Conservation (phyloP, 495 filamentous ascomycete genomes). For the Choiromyces venosus region DNA sequence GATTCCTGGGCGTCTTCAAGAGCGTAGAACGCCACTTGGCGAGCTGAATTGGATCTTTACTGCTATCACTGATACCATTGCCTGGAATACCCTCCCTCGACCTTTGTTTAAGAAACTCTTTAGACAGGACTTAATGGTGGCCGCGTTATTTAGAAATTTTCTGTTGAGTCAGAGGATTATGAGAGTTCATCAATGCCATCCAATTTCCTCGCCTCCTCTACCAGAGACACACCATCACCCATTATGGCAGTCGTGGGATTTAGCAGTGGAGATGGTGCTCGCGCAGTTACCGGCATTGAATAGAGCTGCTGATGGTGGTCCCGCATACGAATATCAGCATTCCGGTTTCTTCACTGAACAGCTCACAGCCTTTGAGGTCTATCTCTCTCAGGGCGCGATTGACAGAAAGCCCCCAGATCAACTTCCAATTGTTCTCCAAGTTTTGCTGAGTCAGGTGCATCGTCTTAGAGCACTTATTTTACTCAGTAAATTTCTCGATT, state of each 20-base stretch:
- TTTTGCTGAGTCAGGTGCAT: constrained; percentile 92
- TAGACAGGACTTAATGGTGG: constrained; percentile 97
- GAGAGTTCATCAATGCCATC: constrained; percentile 89
- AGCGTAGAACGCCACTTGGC: constrained; percentile 88
- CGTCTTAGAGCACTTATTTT: constrained; percentile 87
- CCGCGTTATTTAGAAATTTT: constrained; percentile 93
- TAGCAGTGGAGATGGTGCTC: constrained; percentile 94
- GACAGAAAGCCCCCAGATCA: constrained; percentile 85
- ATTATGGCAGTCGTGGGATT: constrained; percentile 95
- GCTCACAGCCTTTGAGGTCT: constrained; percentile 94
- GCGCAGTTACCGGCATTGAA: constrained; percentile 77
- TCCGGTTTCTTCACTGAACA: constrained; percentile 97
- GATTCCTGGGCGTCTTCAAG: constrained; percentile 77
- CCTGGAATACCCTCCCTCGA: constrained; percentile 88
- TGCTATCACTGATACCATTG: constrained; percentile 97
- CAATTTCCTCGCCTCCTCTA: constrained; percentile 78
- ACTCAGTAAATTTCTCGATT: constrained; percentile 85
- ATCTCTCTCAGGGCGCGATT: constrained; percentile 80
- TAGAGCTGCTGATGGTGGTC: constrained; percentile 63
- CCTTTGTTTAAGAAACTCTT: constrained; percentile 94
- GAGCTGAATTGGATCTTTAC: constrained; percentile 99
- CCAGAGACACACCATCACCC: constrained; percentile 90
- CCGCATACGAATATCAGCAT: constrained; percentile 82
- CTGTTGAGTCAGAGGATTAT: constrained; percentile 91
- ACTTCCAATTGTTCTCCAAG: constrained; percentile 91